Base-by-base conservation (phyloP, 2,329 filamentous ascomycete species). In the Acarospora socialis region DNA sequence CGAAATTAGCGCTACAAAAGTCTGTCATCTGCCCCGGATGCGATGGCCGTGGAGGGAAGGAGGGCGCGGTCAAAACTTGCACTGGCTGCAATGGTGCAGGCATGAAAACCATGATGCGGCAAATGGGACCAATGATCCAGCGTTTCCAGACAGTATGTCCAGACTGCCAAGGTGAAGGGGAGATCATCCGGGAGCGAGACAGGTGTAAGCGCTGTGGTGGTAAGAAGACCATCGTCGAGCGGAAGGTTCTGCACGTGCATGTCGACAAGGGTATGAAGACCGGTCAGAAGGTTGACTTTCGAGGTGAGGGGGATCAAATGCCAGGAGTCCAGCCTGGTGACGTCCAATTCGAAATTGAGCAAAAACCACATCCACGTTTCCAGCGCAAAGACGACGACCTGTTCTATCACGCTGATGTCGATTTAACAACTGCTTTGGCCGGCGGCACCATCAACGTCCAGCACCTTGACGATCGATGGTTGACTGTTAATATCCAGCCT, bases 61-160 rank as follows among this genome's bases (percentile, higher is more conserved):
- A 95, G 44, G 90, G 90, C 43, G 82, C 90, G n/a, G 87, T 95
- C 43, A 87, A 86, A 65, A 81, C 80, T 50, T 98, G 90, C 61
- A 54, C 73, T 23, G 81, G 83, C 51, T 98, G 90, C 58, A 83
- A 92, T 50, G 90, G 90, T 44, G 74, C 80, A 43, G 90, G 90
- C 60, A 93, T 94, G 81, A 95, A 95, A 79, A 94, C 82, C 23
- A 95, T 98, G 87, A 94, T 98, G 90, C 81, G 92, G 55, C 90
- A 98, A 63, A 95, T 98, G 86, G 90, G 90, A 31, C 90, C 90
- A 38, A 98, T 98, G 90, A 95, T 98, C 48, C 92, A 98, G 65
- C 82, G 90, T 36, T 98, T 98, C 75, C 90, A 98, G 69, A 95
- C 87, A 18, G 86, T 94, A 48, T 98, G 90, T 71, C 81, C 86